Conservation (phyloP, 768 basidiomycete species). For the Cystofilobasidium capitatum region DNA sequence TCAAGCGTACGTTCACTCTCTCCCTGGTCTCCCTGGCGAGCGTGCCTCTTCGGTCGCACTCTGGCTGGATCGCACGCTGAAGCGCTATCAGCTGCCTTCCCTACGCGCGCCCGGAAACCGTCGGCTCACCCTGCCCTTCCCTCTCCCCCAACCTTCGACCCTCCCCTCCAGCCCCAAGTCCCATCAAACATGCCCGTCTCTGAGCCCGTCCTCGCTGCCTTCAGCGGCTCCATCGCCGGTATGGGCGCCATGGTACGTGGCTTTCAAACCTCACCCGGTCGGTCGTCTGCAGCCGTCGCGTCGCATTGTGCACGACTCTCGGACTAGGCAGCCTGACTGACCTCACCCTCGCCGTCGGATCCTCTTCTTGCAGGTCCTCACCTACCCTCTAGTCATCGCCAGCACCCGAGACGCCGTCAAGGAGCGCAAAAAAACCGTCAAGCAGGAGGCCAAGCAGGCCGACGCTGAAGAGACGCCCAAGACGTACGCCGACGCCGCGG, state of each 20-base stretch:
- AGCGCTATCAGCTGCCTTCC: too few relatives aligned
- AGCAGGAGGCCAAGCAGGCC: constrained; percentile 5
- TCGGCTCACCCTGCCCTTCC: neutral
- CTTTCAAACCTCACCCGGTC: neutral
- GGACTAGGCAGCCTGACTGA: too few relatives aligned
- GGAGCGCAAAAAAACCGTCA: constrained; percentile 48
- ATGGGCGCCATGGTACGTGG: constrained; percentile 75
- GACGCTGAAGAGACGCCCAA: constrained; percentile 38
- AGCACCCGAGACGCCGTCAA: constrained; percentile 90
- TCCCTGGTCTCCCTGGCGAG: too few relatives aligned
- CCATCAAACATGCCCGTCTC: neutral
- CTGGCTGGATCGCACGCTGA: too few relatives aligned
- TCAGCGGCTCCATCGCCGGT: constrained; percentile 83
- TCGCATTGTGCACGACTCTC: constrained; percentile 1
- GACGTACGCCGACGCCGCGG: constrained; percentile 28
- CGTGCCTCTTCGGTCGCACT: too few relatives aligned
- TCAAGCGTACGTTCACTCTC: too few relatives aligned
- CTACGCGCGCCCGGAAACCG: too few relatives aligned
- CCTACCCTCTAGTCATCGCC: constrained; percentile 72
- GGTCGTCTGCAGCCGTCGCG: neutral
- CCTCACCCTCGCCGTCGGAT: neutral
- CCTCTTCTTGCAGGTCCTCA: constrained; percentile 34
- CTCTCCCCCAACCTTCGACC: neutral
- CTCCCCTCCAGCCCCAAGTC: too few relatives aligned
- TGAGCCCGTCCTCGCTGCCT: constrained; percentile 51